Percentiles rank a stretch among this genome's conserved stretches.
phyloP scores from a whole-genome alignment of 306 rosid genomes.

The Quercus engelmannii region DNA sequence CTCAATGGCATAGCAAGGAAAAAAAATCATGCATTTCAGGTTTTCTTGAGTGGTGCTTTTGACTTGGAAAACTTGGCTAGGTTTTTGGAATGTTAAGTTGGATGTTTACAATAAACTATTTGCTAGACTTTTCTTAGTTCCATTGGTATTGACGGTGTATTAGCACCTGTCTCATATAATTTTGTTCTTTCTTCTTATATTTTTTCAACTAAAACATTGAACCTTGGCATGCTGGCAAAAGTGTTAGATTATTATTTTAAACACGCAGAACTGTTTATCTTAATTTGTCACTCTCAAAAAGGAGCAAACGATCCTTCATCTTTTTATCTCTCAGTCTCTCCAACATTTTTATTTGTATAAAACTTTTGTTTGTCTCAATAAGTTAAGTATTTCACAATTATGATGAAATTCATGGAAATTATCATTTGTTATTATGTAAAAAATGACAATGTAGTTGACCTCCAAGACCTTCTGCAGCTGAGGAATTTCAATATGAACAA shows the following conservation, averaged over 20 bases:
- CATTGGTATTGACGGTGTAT: not conserved
- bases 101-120: not conserved
- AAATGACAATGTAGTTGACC: not conserved
- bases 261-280: not conserved
- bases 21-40: not conserved
- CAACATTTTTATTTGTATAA: too few species aligned
- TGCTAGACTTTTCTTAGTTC: not conserved
- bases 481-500: slow-evolving; percentile 35
- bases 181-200: not conserved
- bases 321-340: too few species aligned
- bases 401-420: too few species aligned
- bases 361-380: too few species aligned
- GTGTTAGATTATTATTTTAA: not conserved
- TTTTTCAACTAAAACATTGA: too few species aligned
- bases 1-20: not conserved
- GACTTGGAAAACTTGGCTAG: not conserved
- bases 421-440: too few species aligned
- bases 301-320: too few species aligned
- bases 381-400: too few species aligned
- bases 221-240: too few species aligned
- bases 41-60: not conserved
- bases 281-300: not conserved
- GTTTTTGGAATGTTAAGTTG: not conserved
- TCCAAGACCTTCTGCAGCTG: slow-evolving; percentile 34
- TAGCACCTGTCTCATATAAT: not conserved